A percentile compares a stretch with the other conserved stretches of the same genome.
These are phyloP conservation scores for Globisporangium takayamanum DNA, from an alignment of 352 stramenopile species.

Conservation along the genomic window DNA sequence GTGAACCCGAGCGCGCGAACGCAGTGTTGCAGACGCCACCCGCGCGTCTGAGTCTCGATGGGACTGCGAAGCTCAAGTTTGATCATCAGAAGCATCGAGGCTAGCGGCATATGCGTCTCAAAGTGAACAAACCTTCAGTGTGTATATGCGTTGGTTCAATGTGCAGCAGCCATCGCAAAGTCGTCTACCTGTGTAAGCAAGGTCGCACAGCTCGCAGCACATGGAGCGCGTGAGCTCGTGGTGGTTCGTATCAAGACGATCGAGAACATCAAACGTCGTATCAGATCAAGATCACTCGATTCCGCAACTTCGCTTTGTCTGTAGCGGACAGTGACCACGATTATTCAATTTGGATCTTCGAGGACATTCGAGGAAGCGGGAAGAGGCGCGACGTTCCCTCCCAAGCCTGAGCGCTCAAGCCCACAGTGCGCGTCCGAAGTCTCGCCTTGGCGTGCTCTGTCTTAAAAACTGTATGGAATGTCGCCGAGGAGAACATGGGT, in stretches of 20 bases:
- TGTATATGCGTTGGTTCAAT: background rate
- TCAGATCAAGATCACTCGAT: no score
- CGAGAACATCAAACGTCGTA: no score
- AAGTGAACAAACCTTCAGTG: background rate
- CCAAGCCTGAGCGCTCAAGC: background rate
- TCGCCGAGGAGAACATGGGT: slow-evolving; percentile 9
- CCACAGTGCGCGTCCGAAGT: slow-evolving; percentile 8
- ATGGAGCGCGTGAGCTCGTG: no score
- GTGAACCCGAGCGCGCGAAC: slow-evolving; percentile 16
- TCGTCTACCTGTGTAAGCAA: no score
- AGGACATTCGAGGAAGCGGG: slow-evolving; percentile 3
- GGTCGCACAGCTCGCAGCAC: no score
- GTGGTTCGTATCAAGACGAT: no score
- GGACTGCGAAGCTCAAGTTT: slow-evolving; percentile 16
- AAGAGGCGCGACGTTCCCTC: slow-evolving; percentile 1
- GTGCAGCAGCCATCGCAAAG: background rate
- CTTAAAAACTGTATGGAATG: slow-evolving; percentile 3
- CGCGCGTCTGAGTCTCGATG: slow-evolving; percentile 16
- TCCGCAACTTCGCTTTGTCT: background rate
- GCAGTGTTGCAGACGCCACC: slow-evolving; percentile 22
- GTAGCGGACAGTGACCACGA: background rate
- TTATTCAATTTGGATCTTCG: slow-evolving; percentile 2
- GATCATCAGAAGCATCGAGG: slow-evolving; percentile 11
- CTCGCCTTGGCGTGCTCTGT: background rate
- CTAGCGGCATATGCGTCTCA: background rate